These are phyloP conservation scores for Boletus coccyginus DNA, from an alignment of 768 basidiomycete genomes.

Conservation along the genomic window DNA sequence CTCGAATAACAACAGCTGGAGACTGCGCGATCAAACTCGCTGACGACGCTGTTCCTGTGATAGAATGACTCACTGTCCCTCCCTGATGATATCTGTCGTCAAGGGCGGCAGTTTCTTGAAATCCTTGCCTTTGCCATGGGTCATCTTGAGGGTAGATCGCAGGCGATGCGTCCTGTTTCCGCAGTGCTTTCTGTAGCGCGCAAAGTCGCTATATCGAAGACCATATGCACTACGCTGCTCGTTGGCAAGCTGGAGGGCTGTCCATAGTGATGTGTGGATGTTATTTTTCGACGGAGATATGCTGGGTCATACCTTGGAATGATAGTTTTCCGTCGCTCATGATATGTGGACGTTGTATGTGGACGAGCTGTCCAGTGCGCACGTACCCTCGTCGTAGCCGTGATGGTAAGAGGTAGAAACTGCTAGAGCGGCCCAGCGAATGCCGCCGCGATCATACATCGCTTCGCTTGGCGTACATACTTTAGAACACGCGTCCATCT, in stretches of 20 bases:
- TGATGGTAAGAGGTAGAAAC: constrained; percentile 17
- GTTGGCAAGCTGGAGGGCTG: constrained; percentile 82
- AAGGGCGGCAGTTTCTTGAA: constrained; percentile 81
- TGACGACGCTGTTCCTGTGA: constrained; percentile 6
- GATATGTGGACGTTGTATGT: not conserved
- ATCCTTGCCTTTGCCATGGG: constrained; percentile 85
- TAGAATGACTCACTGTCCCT: constrained; percentile 71
- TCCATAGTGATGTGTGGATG: constrained; percentile 1
- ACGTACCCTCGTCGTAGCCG: not conserved
- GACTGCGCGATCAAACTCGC: constrained; percentile 38
- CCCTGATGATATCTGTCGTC: constrained; percentile 66
- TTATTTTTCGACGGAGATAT: not conserved
- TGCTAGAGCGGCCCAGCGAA: not conserved
- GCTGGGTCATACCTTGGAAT: constrained; percentile 40
- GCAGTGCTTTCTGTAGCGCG: constrained; percentile 92
- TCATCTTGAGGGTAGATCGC: constrained; percentile 78
- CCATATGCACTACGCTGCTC: constrained; percentile 91
- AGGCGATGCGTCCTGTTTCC: constrained; percentile 87
- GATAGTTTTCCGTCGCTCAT: constrained; percentile 30
- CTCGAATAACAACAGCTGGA: constrained; percentile 84
- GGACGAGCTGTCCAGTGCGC: not conserved
- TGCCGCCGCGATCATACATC: constrained; percentile 5
- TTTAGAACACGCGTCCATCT: constrained; percentile 22
- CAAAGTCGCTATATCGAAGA: constrained; percentile 84
- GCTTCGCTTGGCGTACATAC: constrained; percentile 10